Evolutionary conservation across 805 yeast genomes (phyloP).

Genomic region (Sugiyamaella qingdaonensis): DNA sequence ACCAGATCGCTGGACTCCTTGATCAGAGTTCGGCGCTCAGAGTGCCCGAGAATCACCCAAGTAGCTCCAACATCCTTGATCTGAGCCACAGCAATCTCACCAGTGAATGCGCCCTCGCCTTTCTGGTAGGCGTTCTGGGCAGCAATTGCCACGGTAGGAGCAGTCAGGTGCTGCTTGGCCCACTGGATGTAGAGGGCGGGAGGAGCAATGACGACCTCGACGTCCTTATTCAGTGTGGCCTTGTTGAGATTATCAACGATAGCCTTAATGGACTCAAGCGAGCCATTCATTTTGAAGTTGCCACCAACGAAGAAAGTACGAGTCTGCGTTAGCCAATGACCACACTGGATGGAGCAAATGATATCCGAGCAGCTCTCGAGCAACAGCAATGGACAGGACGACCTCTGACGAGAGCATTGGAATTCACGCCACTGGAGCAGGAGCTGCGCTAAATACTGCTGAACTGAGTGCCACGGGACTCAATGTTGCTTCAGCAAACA

Average conservation of each 20-base stretch:
- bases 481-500: no score
- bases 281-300: slow-evolving; percentile 98
- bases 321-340: background rate
- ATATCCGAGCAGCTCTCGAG: no score
- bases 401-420: no score
- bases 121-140: slow-evolving; percentile 90
- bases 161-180: slow-evolving; percentile 65
- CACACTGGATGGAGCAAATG: no score
- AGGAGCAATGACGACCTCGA: slow-evolving; percentile 93
- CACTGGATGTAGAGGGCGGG: slow-evolving; percentile 88
- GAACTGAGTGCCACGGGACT: no score
- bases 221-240: slow-evolving; percentile 68
- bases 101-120: slow-evolving; percentile 95
- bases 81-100: slow-evolving; percentile 88
- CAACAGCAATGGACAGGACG: no score
- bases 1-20: slow-evolving; percentile 85
- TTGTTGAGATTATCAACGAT: slow-evolving; percentile 81
- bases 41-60: slow-evolving; percentile 97
- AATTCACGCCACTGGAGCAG: no score
- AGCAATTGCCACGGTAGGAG: slow-evolving; percentile 67
- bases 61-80: slow-evolving; percentile 86
- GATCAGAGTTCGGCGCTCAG: slow-evolving; percentile 95
- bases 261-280: slow-evolving; percentile 74
- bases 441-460: no score
- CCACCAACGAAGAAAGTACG: slow-evolving; percentile 88